A percentile compares a stretch with the other conserved stretches of the same genome.
These are phyloP conservation scores for Metschnikowia lachancei DNA, from an alignment of 805 yeast genomes.

Conservation along the genomic window DNA sequence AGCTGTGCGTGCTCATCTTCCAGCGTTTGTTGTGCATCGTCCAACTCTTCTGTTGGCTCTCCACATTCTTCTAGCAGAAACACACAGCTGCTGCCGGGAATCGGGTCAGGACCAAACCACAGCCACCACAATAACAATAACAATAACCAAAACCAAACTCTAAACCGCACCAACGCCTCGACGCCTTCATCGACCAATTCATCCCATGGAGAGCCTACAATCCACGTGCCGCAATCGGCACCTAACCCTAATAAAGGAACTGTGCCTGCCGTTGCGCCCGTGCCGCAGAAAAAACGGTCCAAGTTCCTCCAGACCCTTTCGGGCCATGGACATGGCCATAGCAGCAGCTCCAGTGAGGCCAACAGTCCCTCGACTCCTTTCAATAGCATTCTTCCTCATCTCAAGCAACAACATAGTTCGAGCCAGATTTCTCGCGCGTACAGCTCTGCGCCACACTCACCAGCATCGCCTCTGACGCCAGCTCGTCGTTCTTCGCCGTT, in stretches of 20 bases:
- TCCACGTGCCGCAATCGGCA: neutral
- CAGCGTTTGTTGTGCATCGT: neutral
- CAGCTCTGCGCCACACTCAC: conserved; percentile 17
- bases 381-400: conserved; percentile 7
- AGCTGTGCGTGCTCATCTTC: neutral
- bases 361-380: conserved; percentile 9
- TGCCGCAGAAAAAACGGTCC: conserved; percentile 13
- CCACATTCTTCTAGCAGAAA: neutral
- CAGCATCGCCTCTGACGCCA: conserved; percentile 9
- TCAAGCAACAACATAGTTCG: conserved; percentile 13
- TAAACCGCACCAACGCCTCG: neutral
- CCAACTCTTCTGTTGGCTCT: neutral
- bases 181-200: neutral
- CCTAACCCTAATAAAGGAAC: neutral
- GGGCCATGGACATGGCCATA: neutral
- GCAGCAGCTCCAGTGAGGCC: conserved; percentile 13
- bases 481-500: conserved; percentile 10
- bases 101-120: neutral
- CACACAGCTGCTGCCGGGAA: neutral
- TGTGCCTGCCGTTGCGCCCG: conserved; percentile 11
- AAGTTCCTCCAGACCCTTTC: conserved; percentile 12
- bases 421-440: conserved; percentile 11
- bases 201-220: neutral
- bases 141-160: too few species aligned
- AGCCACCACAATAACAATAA: too few species aligned